Conservation (phyloP, 805 yeast genomes). For the Starmerella floris region DNA sequence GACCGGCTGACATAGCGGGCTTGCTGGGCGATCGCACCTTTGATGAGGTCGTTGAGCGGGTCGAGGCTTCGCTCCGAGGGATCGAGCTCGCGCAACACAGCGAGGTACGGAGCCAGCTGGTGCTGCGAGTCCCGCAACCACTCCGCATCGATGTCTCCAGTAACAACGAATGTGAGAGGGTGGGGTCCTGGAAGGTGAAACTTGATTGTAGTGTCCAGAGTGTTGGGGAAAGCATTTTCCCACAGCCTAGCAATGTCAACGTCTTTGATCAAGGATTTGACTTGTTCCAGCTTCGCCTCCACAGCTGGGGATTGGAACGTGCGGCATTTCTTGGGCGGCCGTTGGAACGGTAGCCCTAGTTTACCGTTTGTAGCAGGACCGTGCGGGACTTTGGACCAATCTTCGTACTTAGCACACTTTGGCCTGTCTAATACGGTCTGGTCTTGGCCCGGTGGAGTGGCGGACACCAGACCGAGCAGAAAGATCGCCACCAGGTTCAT, state of each 20-base stretch:
- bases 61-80: slow-evolving; percentile 6
- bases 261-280: slow-evolving; percentile 39
- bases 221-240: slow-evolving; percentile 77
- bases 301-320: slow-evolving; percentile 54
- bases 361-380: slow-evolving; percentile 47
- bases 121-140: slow-evolving; percentile 84
- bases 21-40: slow-evolving; percentile 74
- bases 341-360: slow-evolving; percentile 50
- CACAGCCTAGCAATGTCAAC: slow-evolving; percentile 59
- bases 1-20: slow-evolving; percentile 45
- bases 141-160: slow-evolving; percentile 89
- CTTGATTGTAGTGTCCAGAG: slow-evolving; percentile 72
- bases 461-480: not conserved
- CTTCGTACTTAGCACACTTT: slow-evolving; percentile 49
- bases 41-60: slow-evolving; percentile 38
- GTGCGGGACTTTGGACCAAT: slow-evolving; percentile 43
- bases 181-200: slow-evolving; percentile 38
- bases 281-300: slow-evolving; percentile 44
- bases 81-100: slow-evolving; percentile 41
- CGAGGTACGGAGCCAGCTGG: slow-evolving; percentile 64
- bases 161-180: slow-evolving; percentile 64
- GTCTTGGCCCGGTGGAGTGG: not conserved
- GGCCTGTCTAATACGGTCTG: not conserved
- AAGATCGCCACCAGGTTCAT: no score
- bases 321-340: slow-evolving; percentile 61